phyloP scores from a whole-genome alignment of 1,284 basidiomycete species.

The Cystobasidium pallidum region DNA sequence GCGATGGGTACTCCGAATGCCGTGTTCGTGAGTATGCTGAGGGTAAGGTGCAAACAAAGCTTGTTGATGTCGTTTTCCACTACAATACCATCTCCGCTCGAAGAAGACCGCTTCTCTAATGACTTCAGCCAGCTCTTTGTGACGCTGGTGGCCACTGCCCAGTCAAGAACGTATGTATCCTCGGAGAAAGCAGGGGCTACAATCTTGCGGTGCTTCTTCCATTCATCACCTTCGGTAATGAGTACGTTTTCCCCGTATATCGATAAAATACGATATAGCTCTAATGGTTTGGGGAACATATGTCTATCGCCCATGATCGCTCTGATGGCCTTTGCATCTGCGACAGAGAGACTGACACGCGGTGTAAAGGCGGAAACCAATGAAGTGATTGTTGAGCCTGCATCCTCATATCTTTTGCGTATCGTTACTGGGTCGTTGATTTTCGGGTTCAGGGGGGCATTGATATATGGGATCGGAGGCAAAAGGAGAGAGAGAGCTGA shows the following conservation, averaged over 20 bases:
- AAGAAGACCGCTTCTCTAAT: background rate
- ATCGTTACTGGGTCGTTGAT: constrained; percentile 24
- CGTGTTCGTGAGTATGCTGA: constrained; percentile 32
- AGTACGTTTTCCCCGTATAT: constrained; percentile 61
- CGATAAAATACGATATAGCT: constrained; percentile 45
- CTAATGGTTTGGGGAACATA: constrained; percentile 39
- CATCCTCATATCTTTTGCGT: constrained; percentile 14
- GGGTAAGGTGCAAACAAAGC: constrained; percentile 25
- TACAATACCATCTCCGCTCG: background rate
- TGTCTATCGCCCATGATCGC: constrained; percentile 22
- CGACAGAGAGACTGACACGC: constrained; percentile 17
- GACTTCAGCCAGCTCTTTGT: constrained; percentile 60
- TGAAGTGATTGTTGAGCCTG: constrained; percentile 17
- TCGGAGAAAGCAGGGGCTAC: constrained; percentile 55
- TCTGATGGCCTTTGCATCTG: constrained; percentile 25
- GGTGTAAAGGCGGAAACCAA: constrained; percentile 21
- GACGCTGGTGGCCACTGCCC: constrained; percentile 62
- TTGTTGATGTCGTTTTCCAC: constrained; percentile 17
- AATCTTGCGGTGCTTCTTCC: constrained; percentile 66
- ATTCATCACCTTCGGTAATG: constrained; percentile 65
- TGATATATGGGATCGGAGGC: constrained; percentile 36
- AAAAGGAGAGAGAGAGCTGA: constrained; percentile 24
- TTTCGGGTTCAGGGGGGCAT: constrained; percentile 7
- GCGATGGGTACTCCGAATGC: constrained; percentile 28
- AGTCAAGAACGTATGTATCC: constrained; percentile 65